These are phyloP conservation scores for Aureobasidium lini DNA, from an alignment of 2,329 filamentous ascomycete species.

Conservation along the genomic window DNA sequence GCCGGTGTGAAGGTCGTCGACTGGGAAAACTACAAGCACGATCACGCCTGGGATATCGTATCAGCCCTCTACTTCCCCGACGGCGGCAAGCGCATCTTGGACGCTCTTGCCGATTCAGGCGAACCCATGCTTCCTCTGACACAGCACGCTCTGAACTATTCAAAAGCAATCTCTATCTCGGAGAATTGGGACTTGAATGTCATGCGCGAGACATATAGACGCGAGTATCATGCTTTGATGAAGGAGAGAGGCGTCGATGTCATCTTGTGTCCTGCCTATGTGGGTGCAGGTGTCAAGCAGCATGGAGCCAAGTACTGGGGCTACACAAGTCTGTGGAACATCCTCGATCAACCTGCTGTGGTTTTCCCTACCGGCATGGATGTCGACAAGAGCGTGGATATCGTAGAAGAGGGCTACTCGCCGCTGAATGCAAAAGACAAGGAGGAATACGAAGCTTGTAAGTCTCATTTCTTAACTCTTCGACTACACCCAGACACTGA, in stretches of 20 bases:
- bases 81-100: constrained; percentile 38
- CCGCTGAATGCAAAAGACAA: constrained; percentile 8
- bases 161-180: constrained; percentile 4
- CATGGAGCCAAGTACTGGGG: constrained; percentile 27
- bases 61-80: constrained; percentile 52
- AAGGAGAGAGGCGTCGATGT: constrained; percentile 29
- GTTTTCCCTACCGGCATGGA: constrained; percentile 22
- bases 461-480: background rate
- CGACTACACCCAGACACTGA: background rate
- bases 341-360: constrained; percentile 21
- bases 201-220: constrained; percentile 35
- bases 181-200: constrained; percentile 11
- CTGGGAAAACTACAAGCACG: constrained; percentile 43
- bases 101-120: constrained; percentile 43
- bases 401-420: background rate
- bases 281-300: constrained; percentile 28
- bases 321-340: constrained; percentile 9
- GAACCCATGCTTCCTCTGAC: constrained; percentile 8
- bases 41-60: constrained; percentile 43
- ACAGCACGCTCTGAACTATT: background rate
- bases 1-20: constrained; percentile 32
- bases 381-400: constrained; percentile 2
- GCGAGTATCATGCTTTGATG: constrained; percentile 28
- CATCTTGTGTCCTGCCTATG: constrained; percentile 30
- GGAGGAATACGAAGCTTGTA: constrained; percentile 22